Conservation (phyloP, 352 stramenopile genomes). For the Phytophthora megakarya region DNA sequence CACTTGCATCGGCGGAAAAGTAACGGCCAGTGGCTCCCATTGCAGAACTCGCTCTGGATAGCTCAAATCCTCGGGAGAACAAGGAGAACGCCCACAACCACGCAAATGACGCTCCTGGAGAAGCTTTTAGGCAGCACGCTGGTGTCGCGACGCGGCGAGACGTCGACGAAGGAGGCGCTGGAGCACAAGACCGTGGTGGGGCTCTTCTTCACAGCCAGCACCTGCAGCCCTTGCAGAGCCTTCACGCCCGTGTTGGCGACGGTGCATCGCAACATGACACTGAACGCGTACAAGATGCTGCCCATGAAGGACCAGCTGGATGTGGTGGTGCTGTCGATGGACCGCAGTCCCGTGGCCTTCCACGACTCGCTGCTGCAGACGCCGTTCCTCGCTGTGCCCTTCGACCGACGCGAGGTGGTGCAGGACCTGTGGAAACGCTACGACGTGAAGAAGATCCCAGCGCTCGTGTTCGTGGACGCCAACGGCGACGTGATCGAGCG, state of each 20-base stretch:
- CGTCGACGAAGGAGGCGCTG: constrained; percentile 52
- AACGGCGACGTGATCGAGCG: constrained; percentile 65
- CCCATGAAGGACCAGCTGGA: constrained; percentile 64
- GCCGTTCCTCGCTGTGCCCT: constrained; percentile 64
- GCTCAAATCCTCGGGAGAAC: constrained; percentile 11
- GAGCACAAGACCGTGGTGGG: constrained; percentile 59
- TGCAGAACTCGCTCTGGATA: constrained; percentile 15
- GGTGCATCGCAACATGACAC: constrained; percentile 66
- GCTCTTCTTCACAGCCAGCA: constrained; percentile 72
- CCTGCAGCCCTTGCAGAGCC: constrained; percentile 56
- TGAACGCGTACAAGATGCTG: constrained; percentile 58
- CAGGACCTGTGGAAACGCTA: constrained; percentile 71
- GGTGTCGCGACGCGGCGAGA: constrained; percentile 58
- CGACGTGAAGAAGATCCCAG: constrained; percentile 71
- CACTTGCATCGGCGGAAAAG: constrained; percentile 46
- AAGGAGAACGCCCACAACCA: constrained; percentile 10
- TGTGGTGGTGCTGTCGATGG: constrained; percentile 66
- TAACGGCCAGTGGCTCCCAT: constrained; percentile 16
- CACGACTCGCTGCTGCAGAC: constrained; percentile 62
- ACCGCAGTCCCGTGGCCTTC: constrained; percentile 59
- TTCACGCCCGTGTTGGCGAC: constrained; percentile 72
- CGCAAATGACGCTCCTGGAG: constrained; percentile 53
- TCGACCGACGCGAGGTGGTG: constrained; percentile 50
- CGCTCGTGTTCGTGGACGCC: constrained; percentile 70
- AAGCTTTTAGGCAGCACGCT: constrained; percentile 62